Evolutionary conservation across 176 grass and related monocot species (phyloP).

Genomic region (Tillandsia fasciculata): DNA sequence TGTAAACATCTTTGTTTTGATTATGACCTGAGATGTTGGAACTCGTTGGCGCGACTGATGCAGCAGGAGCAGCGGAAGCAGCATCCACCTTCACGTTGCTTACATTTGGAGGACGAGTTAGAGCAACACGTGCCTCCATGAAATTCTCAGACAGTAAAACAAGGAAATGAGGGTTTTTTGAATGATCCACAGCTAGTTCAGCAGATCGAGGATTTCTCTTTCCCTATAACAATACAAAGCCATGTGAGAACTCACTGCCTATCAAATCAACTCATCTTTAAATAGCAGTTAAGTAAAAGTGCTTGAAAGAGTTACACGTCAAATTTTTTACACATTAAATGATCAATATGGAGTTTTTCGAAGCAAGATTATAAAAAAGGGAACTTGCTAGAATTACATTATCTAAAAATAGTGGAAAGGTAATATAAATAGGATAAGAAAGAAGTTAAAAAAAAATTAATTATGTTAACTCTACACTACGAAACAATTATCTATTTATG

Average conservation of each 20-base stretch:
- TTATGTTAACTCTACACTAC: too few species aligned
- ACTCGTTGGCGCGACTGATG: constrained; percentile 39
- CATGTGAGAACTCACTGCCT: constrained; percentile 8
- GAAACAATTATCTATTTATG: too few species aligned
- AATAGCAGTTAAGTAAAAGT: not conserved
- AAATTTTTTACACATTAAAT: too few species aligned
- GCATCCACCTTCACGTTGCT: constrained; percentile 60
- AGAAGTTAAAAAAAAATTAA: too few species aligned
- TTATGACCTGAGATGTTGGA: constrained; percentile 49
- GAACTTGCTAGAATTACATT: too few species aligned
- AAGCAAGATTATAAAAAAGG: too few species aligned
- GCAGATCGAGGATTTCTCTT: constrained; percentile 62
- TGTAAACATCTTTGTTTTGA: not conserved
- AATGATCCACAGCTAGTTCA: constrained; percentile 61
- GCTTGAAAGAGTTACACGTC: not conserved
- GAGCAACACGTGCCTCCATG: constrained; percentile 60
- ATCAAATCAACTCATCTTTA: constrained; percentile 5
- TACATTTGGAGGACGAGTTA: constrained; percentile 48
- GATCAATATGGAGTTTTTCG: too few species aligned
- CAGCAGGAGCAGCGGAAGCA: constrained; percentile 33
- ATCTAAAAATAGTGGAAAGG: too few species aligned
- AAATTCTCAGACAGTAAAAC: constrained; percentile 89
- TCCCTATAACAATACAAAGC: constrained; percentile 40
- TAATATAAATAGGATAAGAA: too few species aligned
- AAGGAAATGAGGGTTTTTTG: constrained; percentile 65